These are phyloP conservation scores for Barnettozyma botsteinii DNA, from an alignment of 805 yeast genomes.

Conservation along the genomic window DNA sequence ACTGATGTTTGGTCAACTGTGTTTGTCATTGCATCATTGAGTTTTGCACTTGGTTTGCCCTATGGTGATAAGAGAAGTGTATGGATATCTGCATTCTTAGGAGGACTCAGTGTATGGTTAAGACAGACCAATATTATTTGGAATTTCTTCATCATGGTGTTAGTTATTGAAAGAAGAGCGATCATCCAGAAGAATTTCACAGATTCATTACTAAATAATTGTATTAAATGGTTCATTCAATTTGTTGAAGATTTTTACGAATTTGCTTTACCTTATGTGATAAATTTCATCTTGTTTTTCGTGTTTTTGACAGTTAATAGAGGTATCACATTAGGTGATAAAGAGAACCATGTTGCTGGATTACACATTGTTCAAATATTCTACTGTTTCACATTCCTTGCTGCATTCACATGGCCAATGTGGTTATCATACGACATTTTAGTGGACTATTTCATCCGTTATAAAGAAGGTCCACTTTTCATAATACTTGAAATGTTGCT, in stretches of 20 bases:
- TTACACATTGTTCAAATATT: constrained; percentile 76
- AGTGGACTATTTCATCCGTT: constrained; percentile 32
- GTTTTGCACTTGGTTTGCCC: constrained; percentile 39
- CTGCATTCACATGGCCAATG: constrained; percentile 64
- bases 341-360: constrained; percentile 69
- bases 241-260: constrained; percentile 30
- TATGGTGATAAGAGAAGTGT: constrained; percentile 31
- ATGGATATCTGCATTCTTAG: constrained; percentile 46
- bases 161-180: constrained; percentile 47
- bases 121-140: constrained; percentile 92
- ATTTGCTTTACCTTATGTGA: constrained; percentile 41
- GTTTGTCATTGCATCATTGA: constrained; percentile 50
- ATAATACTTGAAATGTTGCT: constrained; percentile 27
- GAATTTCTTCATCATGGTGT: constrained; percentile 57
- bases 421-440: constrained; percentile 51
- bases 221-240: constrained; percentile 33
- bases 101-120: constrained; percentile 61
- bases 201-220: constrained; percentile 32
- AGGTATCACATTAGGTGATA: constrained; percentile 89
- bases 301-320: constrained; percentile 61
- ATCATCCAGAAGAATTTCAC: constrained; percentile 36
- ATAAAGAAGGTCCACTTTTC: constrained; percentile 24
- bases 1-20: constrained; percentile 93
- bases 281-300: constrained; percentile 49
- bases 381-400: constrained; percentile 64